These are phyloP conservation scores for Argentina anserina DNA, from an alignment of 306 rosid genomes.

Conservation along the genomic window DNA sequence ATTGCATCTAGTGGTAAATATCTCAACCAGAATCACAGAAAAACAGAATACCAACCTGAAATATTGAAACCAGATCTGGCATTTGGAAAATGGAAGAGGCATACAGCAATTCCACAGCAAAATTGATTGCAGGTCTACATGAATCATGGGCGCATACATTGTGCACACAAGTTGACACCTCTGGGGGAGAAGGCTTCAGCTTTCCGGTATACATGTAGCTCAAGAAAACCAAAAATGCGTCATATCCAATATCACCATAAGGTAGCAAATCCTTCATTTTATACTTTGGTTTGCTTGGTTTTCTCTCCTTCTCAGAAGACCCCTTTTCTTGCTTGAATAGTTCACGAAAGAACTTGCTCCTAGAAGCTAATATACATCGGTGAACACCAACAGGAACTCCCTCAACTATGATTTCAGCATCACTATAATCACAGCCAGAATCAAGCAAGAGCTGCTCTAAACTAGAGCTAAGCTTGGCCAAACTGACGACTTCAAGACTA, in stretches of 20 bases:
- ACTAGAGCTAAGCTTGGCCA: conserved; percentile 49
- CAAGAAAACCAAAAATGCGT: conserved; percentile 47
- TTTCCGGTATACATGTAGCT: conserved; percentile 47
- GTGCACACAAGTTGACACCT: conserved; percentile 55
- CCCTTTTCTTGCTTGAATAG: conserved; percentile 34
- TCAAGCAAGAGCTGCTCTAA: conserved; percentile 46
- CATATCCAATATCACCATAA: conserved; percentile 47
- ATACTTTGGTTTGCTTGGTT: conserved; percentile 34
- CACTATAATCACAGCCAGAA: conserved; percentile 38
- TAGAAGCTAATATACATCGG: conserved; percentile 48
- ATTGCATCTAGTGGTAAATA: background rate
- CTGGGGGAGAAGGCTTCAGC: conserved; percentile 43
- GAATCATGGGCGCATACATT: conserved; percentile 45
- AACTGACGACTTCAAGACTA: conserved; percentile 62
- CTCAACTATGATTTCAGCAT: conserved; percentile 48
- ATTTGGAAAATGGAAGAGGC: conserved; percentile 46
- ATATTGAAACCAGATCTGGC: conserved; percentile 44
- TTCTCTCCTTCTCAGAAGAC: conserved; percentile 30
- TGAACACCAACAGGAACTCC: conserved; percentile 41
- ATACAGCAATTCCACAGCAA: conserved; percentile 47
- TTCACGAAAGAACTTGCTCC: conserved; percentile 42
- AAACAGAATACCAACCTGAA: conserved; percentile 39
- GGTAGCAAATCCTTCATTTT: conserved; percentile 39
- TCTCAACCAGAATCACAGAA: background rate
- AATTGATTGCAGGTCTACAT: conserved; percentile 51